Evolutionary conservation across 208 protist genomes (phyloP), one percentile per base, ranked within the genome.

Genomic region (Crithidia bombi): DNA sequence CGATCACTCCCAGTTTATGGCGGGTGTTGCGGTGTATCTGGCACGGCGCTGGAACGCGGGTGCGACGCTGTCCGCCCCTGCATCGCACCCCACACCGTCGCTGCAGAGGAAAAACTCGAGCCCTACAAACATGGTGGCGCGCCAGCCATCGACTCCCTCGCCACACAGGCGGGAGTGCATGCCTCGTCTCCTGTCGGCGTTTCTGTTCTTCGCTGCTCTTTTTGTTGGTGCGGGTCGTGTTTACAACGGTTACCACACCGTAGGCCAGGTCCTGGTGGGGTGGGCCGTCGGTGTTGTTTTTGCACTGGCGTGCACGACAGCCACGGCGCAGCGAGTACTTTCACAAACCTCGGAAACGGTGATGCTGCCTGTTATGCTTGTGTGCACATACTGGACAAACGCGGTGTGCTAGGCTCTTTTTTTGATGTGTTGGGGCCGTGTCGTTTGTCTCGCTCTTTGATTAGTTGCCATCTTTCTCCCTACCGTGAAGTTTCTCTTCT

Each of bases 1-100:
- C 57, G 79, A 89, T 51, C 86, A 93, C 66, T 69, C 90, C 12
- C 90, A 93, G 75, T 95, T 91, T 73, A 90, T 88, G 73, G 80
- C 79, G 28, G 91, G 90, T 49, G 83, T 95, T 26, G 71, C 77
- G 36, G 75, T 72, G 15, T 94, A 87, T 52, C 52, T 94, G 17
- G 46, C 77, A 43, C 69, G 56, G 11, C 30, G 79, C 72, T 65
- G 56, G 49, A 12, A 11, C 3, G 44, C 25, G 39, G 5, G 39
- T 11, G 17, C 38, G 14, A 30, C 46, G 23, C 4, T 23, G 46
- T 30, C 5, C 28, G 46, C 10, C 17, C 21, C 46, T 39, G 21
- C 35, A 25, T 23, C 38, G 43, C n/a, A n/a, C n/a, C n/a, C n/a
- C n/a, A n/a, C 32, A 33, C 7, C 44, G 6, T 23, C 9, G 23